Evolutionary conservation across 441 rosid genomes (phyloP).

Genomic region (Brassica balearica): DNA sequence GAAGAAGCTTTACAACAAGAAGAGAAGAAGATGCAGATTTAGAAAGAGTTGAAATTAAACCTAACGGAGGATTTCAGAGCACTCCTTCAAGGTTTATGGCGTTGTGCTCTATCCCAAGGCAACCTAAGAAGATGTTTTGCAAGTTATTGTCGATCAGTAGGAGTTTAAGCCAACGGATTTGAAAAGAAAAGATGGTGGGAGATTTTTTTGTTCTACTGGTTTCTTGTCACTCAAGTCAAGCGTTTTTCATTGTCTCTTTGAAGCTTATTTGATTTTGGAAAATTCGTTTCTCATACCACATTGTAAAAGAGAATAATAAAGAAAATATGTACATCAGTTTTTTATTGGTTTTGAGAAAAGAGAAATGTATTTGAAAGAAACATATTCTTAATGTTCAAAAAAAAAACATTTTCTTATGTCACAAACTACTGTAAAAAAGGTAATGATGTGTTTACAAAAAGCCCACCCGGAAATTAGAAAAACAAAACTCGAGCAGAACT

Average conservation of each 20-base stretch:
- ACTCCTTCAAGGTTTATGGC: constrained; percentile 67
- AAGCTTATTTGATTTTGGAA: constrained; percentile 18
- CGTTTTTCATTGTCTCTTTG: background rate
- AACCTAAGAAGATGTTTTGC: constrained; percentile 84
- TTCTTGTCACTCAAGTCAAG: constrained; percentile 40
- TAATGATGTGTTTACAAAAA: constrained; percentile 7
- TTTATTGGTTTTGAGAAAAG: background rate
- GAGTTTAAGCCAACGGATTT: constrained; percentile 66
- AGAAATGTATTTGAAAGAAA: background rate
- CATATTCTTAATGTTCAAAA: background rate
- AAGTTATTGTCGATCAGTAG: constrained; percentile 83
- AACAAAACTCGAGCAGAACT: background rate
- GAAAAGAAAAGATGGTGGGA: constrained; percentile 28
- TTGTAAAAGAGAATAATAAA: constrained; percentile 22
- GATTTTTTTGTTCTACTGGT: constrained; percentile 43
- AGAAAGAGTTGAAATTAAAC: constrained; percentile 53
- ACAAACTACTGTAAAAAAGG: constrained; percentile 11
- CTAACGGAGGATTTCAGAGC: constrained; percentile 53
- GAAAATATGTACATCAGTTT: background rate
- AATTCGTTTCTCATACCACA: constrained; percentile 23
- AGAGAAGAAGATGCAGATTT: constrained; percentile 58
- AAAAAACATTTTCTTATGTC: background rate
- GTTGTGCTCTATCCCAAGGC: constrained; percentile 69
- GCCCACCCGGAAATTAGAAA: background rate
- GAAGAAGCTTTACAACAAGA: constrained; percentile 70